A percentile compares a stretch with the other conserved stretches of the same genome.
These are phyloP conservation scores for Ananas comosus DNA, from an alignment of 176 grass and related monocot species.

Conservation along the genomic window DNA sequence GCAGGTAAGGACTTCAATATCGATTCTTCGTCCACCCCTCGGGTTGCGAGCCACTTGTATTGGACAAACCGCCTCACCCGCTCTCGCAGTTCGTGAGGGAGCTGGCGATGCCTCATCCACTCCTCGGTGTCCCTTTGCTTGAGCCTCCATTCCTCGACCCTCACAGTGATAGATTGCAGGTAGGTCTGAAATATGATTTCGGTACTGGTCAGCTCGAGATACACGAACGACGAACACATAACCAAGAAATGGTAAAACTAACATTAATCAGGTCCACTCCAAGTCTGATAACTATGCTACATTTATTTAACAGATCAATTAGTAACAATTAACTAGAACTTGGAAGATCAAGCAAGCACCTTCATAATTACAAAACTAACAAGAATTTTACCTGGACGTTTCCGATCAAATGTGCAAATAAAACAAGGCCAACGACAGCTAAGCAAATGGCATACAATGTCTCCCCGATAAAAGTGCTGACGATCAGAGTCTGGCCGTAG, in stretches of 20 bases:
- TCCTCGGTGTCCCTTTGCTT: conserved; percentile 51
- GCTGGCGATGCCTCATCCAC: conserved; percentile 62
- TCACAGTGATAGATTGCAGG: conserved; percentile 59
- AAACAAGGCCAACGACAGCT: conserved; percentile 76
- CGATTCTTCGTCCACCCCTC: conserved; percentile 61
- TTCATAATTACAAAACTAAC: no score
- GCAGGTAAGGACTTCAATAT: conserved; percentile 38
- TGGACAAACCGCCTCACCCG: conserved; percentile 57
- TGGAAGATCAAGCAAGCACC: no score
- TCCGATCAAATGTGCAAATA: conserved; percentile 97
- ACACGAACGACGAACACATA: no score
- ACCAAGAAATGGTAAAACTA: no score
- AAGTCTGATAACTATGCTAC: no score
- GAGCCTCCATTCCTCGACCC: conserved; percentile 58
- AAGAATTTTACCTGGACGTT: conserved; percentile 68
- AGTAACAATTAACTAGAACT: no score
- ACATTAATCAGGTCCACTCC: no score
- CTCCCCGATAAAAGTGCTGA: conserved; percentile 92
- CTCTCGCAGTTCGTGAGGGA: conserved; percentile 47
- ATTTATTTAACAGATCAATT: no score
- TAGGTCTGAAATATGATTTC: conserved; percentile 36
- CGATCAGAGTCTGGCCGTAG: conserved; percentile 76
- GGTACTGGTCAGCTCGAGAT: no score
- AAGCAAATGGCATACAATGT: conserved; percentile 87
- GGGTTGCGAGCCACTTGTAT: conserved; percentile 70